Percentiles rank a stretch among this genome's conserved stretches.
These are phyloP conservation scores for Haemoproteus tartakovskyi DNA, from an alignment of 169 alveolate genomes.

Conservation along the genomic window DNA sequence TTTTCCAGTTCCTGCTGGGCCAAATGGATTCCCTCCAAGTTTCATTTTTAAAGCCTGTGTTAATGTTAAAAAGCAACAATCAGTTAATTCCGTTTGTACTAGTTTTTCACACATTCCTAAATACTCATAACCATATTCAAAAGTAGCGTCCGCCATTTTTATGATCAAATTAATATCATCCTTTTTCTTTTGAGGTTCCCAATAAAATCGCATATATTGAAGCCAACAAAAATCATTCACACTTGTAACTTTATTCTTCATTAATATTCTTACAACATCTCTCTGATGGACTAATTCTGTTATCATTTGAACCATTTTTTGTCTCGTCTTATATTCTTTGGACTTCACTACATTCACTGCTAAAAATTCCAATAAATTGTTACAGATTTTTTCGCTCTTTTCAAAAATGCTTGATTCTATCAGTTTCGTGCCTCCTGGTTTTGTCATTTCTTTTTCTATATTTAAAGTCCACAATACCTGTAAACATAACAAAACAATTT, in stretches of 20 bases:
- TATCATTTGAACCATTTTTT: slow-evolving; percentile 90
- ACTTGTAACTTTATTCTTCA: slow-evolving; percentile 54
- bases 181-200: slow-evolving; percentile 78
- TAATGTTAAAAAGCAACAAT: slow-evolving; percentile 94
- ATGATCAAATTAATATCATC: slow-evolving; percentile 72
- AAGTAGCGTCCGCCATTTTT: slow-evolving; percentile 91
- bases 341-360: slow-evolving; percentile 90
- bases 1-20: slow-evolving; percentile 99
- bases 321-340: slow-evolving; percentile 84
- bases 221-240: slow-evolving; percentile 91
- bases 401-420: slow-evolving; percentile 9
- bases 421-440: not conserved
- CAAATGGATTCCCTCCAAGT: slow-evolving; percentile 98
- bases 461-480: slow-evolving; percentile 86
- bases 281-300: slow-evolving; percentile 96
- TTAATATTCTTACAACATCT: slow-evolving; percentile 89
- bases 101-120: slow-evolving; percentile 94
- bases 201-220: slow-evolving; percentile 94
- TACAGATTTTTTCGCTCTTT: slow-evolving; percentile 73
- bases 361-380: slow-evolving; percentile 77
- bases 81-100: slow-evolving; percentile 98
- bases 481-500: slow-evolving; percentile 82
- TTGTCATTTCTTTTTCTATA: slow-evolving; percentile 75
- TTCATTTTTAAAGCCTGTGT: slow-evolving; percentile 95
- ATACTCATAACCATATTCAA: slow-evolving; percentile 97